phyloP scores from a whole-genome alignment of 768 basidiomycete species.

The Inosperma sp. region DNA sequence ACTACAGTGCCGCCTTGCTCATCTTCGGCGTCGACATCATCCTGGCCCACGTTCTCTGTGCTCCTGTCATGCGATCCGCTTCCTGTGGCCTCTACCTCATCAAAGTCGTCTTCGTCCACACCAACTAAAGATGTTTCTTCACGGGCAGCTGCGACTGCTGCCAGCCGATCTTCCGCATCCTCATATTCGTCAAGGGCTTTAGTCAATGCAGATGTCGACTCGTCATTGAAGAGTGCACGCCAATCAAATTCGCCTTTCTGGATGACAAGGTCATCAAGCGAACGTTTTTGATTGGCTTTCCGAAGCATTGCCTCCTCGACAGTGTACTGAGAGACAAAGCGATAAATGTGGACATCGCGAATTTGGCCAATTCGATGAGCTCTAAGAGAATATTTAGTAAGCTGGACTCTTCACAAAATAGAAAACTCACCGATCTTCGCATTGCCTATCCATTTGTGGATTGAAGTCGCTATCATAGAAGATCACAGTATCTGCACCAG shows the following conservation, averaged over 20 bases:
- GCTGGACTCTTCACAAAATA: background rate
- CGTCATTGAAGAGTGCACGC: conserved; percentile 75
- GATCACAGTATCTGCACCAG: conserved; percentile 91
- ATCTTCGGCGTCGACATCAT: conserved; percentile 30
- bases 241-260: conserved; percentile 94
- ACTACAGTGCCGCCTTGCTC: conserved; percentile 70
- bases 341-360: conserved; percentile 93
- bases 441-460: conserved; percentile 96
- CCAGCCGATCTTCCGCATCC: conserved; percentile 81
- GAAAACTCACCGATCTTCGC: conserved; percentile 75
- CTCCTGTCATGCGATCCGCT: background rate
- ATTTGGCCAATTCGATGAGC: conserved; percentile 99
- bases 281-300: conserved; percentile 97
- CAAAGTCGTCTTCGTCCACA: conserved; percentile 76
- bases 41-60: background rate
- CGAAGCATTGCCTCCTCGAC: conserved; percentile 96
- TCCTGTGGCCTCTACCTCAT: conserved; percentile 14
- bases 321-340: conserved; percentile 84
- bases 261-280: conserved; percentile 86
- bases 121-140: conserved; percentile 72
- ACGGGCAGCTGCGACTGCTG: conserved; percentile 69
- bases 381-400: conserved; percentile 33
- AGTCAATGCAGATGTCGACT: conserved; percentile 49
- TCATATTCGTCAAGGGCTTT: conserved; percentile 80
- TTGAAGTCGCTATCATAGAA: conserved; percentile 98